phyloP scores from a whole-genome alignment of 2,329 filamentous ascomycete species.

The Xylariaceae sp. region DNA sequence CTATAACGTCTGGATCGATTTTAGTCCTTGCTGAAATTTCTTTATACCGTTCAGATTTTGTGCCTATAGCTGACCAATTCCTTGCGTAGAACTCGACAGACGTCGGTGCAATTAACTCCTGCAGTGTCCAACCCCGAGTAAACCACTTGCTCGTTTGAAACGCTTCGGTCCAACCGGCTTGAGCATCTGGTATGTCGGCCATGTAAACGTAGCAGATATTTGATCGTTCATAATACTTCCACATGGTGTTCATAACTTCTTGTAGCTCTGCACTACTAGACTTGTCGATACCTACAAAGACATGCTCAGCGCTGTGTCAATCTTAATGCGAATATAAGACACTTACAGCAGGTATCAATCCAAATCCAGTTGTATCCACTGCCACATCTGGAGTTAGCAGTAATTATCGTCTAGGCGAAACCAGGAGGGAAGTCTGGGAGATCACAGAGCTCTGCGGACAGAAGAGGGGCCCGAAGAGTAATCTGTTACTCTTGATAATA shows the following conservation, averaged over 20 bases:
- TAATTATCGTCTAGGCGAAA: too few species aligned
- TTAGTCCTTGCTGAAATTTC: neutral
- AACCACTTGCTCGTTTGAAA: neutral
- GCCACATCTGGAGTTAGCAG: too few species aligned
- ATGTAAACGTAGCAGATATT: constrained; percentile 9
- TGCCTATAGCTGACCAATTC: neutral
- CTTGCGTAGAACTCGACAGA: constrained; percentile 3
- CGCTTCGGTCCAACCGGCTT: neutral
- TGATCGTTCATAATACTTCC: neutral
- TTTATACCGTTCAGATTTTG: neutral
- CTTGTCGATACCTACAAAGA: constrained; percentile 6
- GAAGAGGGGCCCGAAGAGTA: too few species aligned
- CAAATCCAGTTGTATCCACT: constrained; percentile 12
- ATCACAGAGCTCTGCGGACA: too few species aligned
- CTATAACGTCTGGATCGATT: neutral
- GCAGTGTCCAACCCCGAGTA: too few species aligned
- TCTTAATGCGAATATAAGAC: neutral
- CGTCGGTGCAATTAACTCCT: constrained; percentile 6
- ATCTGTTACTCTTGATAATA: too few species aligned
- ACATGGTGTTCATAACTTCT: constrained; percentile 10
- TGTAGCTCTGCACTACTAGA: constrained; percentile 6
- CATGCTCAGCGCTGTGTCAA: neutral
- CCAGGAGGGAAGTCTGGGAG: too few species aligned
- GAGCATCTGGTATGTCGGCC: neutral
- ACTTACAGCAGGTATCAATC: constrained; percentile 12